phyloP scores from a whole-genome alignment of 345 rosid species.

The Lepidium aucheri region DNA sequence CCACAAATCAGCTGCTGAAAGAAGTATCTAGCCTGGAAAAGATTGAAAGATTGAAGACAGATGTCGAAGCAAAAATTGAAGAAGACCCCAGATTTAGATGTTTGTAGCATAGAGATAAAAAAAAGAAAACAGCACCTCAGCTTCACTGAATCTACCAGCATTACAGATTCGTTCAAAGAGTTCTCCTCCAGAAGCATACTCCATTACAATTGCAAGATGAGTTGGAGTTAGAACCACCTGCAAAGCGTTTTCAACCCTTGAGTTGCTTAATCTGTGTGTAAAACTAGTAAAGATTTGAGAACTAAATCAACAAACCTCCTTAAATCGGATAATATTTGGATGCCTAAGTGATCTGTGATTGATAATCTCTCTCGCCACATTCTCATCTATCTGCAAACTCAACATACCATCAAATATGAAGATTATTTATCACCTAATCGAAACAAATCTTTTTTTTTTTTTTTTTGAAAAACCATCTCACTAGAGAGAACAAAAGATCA shows the following conservation, averaged over 20 bases:
- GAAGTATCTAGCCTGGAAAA: conserved; percentile 75
- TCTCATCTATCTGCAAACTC: conserved; percentile 65
- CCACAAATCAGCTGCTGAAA: conserved; percentile 90
- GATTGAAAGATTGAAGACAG: not conserved
- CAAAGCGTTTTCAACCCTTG: too few species aligned
- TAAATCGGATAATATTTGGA: conserved; percentile 85
- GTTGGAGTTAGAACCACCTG: conserved; percentile 79
- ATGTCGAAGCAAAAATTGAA: not conserved
- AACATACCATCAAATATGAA: not conserved
- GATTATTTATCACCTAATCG: not conserved
- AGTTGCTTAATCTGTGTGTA: too few species aligned
- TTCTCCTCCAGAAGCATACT: conserved; percentile 92
- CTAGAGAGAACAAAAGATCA: not conserved
- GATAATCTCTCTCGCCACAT: conserved; percentile 90
- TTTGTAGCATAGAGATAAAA: not conserved
- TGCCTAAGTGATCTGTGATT: conserved; percentile 91
- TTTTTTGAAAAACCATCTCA: not conserved
- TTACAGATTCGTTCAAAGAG: conserved; percentile 80
- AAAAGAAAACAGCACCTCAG: conserved; percentile 47
- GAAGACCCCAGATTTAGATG: not conserved
- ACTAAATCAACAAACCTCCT: too few species aligned
- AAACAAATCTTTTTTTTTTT: too few species aligned
- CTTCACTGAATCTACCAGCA: conserved; percentile 94
- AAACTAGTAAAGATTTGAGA: too few species aligned
- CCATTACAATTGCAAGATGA: conserved; percentile 88